phyloP scores from a whole-genome alignment of 2,329 filamentous ascomycete genomes.

The Ceratocystis alfenasii region DNA sequence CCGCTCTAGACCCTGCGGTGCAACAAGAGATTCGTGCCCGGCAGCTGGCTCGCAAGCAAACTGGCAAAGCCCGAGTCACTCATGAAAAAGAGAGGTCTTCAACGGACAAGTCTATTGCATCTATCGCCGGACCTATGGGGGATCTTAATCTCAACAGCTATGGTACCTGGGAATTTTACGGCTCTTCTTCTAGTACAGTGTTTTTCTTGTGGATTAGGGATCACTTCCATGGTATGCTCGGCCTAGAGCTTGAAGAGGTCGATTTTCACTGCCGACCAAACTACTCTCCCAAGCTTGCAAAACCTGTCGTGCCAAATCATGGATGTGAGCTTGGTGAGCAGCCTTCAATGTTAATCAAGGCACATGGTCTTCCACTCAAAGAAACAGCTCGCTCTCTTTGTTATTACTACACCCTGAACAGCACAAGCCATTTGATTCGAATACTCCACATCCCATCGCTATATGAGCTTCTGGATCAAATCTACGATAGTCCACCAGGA shows the following conservation, averaged over 20 bases:
- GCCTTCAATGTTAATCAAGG: constrained; percentile 37
- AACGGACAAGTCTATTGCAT: constrained; percentile 56
- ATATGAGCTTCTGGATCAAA: constrained; percentile 59
- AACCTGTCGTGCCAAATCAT: constrained; percentile 28
- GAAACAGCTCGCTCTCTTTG: constrained; percentile 43
- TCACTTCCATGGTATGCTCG: constrained; percentile 68
- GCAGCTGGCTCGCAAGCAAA: constrained; percentile 39
- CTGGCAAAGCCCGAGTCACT: constrained; percentile 26
- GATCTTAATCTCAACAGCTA: constrained; percentile 83
- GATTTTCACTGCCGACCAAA: not conserved
- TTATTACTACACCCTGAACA: constrained; percentile 45
- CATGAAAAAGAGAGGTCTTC: constrained; percentile 37
- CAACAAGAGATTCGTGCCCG: constrained; percentile 54
- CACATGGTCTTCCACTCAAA: constrained; percentile 53
- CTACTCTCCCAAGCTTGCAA: constrained; percentile 39
- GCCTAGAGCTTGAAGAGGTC: constrained; percentile 27
- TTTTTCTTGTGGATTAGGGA: constrained; percentile 81
- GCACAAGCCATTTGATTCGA: constrained; percentile 48
- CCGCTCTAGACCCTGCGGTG: constrained; percentile 64
- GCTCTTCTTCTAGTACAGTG: constrained; percentile 79
- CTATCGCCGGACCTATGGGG: constrained; percentile 89
- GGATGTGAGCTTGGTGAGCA: constrained; percentile 49
- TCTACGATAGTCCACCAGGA: constrained; percentile 60
- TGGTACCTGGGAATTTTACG: constrained; percentile 90
- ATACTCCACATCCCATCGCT: constrained; percentile 76